Percentiles rank a stretch among this genome's conserved stretches.
These are phyloP conservation scores for Tetracladium marchalianum DNA, from an alignment of 495 filamentous ascomycete genomes.

Conservation along the genomic window DNA sequence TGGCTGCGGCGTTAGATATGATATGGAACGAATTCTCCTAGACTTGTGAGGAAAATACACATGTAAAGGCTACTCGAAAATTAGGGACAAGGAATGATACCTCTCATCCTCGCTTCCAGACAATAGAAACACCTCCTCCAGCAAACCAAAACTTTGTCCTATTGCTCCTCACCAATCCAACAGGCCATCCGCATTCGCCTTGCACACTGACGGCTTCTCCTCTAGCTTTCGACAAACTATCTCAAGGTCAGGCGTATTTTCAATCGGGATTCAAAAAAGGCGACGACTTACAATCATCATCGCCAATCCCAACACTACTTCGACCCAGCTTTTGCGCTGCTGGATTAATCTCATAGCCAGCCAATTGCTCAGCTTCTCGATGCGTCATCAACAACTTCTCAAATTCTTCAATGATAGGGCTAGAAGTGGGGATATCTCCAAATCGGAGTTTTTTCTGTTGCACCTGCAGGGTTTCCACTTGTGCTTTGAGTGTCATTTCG, in stretches of 20 bases:
- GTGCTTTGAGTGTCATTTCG: slow-evolving; percentile 1
- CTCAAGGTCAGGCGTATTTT: neutral
- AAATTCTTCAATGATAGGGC: neutral
- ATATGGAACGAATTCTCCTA: too few relatives aligned
- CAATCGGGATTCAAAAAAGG: neutral
- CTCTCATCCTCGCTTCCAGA: too few relatives aligned
- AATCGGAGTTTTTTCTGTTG: neutral
- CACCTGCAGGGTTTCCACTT: neutral
- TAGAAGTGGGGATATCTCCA: neutral
- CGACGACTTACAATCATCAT: slow-evolving; percentile 17
- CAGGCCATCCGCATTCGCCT: slow-evolving; percentile 7
- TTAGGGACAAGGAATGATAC: too few relatives aligned
- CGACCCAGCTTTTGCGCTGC: slow-evolving; percentile 12
- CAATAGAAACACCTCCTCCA: too few relatives aligned
- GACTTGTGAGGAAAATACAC: too few relatives aligned
- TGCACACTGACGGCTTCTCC: slow-evolving; percentile 6
- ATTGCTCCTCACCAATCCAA: slow-evolving; percentile 13
- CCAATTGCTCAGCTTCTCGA: slow-evolving; percentile 2
- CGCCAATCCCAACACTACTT: slow-evolving; percentile 10
- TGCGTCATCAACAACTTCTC: slow-evolving; percentile 5
- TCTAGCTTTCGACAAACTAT: slow-evolving; percentile 16
- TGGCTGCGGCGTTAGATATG: too few relatives aligned
- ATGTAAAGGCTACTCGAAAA: too few relatives aligned
- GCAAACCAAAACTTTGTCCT: too few relatives aligned
- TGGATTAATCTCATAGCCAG: slow-evolving; percentile 11